Evolutionary conservation across 208 protist genomes (phyloP), one percentile per base, ranked within the genome.

Genomic region (Strigomonas culicis): DNA sequence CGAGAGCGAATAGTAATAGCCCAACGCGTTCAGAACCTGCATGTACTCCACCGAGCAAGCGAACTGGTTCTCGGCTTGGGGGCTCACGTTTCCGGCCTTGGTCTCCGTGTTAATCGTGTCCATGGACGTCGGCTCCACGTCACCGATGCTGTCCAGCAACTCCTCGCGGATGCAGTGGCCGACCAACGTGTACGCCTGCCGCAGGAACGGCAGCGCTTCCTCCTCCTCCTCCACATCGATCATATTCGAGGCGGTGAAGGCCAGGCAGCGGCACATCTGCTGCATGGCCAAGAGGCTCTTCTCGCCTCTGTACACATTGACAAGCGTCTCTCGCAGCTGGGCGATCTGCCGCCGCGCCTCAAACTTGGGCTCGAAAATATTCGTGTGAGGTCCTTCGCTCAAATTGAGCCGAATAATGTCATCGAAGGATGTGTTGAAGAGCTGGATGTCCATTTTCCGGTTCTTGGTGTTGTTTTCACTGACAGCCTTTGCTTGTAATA

Each of bases 351-450:
- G 32, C n/a, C 81, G 77, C 1, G 89, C 89, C 60, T 72, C 72
- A 28, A 83, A 88, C 59, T 93, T 92, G 6, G 85, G 86, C 60
- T 86, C 82, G 34, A 86, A 82, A 22, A 95, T 72, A 66, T 95
- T 95, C 8, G 68, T 69, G 30, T 77, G 30, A 0, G 89, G 89
- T 0, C 86, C 89, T 56, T 95, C 89, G 32, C 68, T 85, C 28
- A 58, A 70, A 63, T 75, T 82, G 8, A 92, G 64, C 0, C 55
- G 39, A 2, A 77, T 67, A 63, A 93, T 86, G n/a, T 68, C 76
- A 32, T 87, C 76, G 43, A 88, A 80, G 1, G 63, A 53, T 30
- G 65, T 47, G 19, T 63, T 59, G 59, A 95, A 95, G 13, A 47
- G 28, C 2, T 67, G 44, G 0, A 65, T 6, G 53, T 93, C 76